phyloP scores from a whole-genome alignment of 2,329 filamentous ascomycete species.

The Colletotrichum sp. region DNA sequence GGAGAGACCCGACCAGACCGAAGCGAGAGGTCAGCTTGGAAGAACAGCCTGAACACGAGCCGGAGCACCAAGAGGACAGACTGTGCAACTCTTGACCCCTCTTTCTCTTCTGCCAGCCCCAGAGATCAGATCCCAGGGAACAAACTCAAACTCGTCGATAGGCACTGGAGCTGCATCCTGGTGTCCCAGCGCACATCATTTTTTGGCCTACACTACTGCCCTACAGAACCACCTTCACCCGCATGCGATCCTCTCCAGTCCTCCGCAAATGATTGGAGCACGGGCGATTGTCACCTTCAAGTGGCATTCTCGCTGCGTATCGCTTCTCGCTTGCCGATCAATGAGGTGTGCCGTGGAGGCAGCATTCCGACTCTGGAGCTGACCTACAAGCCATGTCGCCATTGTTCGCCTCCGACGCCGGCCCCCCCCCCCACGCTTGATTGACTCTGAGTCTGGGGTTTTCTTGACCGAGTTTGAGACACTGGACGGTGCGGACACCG shows the following conservation, averaged over 20 bases:
- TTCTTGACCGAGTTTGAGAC: conserved; percentile 6
- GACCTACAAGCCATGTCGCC: background rate
- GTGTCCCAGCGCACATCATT: conserved; percentile 11
- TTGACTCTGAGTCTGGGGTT: background rate
- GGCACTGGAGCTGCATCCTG: conserved; percentile 5
- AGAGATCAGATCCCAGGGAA: background rate
- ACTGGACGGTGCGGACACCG: background rate
- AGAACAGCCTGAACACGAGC: background rate
- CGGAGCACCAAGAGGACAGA: background rate
- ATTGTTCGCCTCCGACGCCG: background rate
- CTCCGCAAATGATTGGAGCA: background rate
- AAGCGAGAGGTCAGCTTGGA: background rate
- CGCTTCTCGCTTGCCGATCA: conserved; percentile 1
- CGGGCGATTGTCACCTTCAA: background rate
- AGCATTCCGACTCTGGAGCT: background rate
- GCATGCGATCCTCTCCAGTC: background rate
- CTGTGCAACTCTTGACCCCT: background rate
- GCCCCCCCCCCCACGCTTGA: background rate
- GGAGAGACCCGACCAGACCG: background rate
- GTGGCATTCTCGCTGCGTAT: background rate
- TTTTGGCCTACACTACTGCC: conserved; percentile 2
- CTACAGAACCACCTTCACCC: background rate
- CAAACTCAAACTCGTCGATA: background rate
- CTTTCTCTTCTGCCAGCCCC: background rate
- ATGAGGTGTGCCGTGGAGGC: conserved; percentile 9